Conservation (phyloP, 306 rosid species). For the Cucurbita argyrosperma region DNA sequence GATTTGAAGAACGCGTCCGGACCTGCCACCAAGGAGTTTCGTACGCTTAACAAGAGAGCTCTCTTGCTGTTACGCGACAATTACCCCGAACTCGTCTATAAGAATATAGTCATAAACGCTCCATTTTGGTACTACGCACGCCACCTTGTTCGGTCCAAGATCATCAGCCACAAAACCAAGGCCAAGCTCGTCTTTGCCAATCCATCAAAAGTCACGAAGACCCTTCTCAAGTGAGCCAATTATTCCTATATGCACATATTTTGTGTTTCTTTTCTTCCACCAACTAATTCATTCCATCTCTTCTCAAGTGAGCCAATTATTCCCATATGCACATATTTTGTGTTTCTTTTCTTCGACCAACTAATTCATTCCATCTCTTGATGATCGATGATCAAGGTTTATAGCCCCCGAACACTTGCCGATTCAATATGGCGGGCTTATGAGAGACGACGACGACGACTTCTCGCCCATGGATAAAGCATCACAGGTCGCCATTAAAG, state of each 20-base stretch:
- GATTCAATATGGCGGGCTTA: constrained; percentile 63
- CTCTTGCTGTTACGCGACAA: constrained; percentile 31
- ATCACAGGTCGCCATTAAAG: constrained; percentile 30
- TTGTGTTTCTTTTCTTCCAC: not conserved
- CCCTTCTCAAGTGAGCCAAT: constrained; percentile 60
- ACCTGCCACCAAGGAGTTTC: constrained; percentile 43
- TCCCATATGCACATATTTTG: not conserved
- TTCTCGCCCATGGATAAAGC: constrained; percentile 44
- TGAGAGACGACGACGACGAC: constrained; percentile 44
- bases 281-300: constrained; percentile 13
- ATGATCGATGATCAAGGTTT: constrained; percentile 16
- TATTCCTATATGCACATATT: not conserved
- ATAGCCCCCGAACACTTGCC: constrained; percentile 68
- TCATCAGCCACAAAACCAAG: constrained; percentile 33
- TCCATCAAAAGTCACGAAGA: constrained; percentile 35
- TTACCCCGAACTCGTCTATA: constrained; percentile 53
- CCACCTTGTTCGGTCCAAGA: constrained; percentile 35
- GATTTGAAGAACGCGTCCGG: constrained; percentile 47
- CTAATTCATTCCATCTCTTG: not conserved
- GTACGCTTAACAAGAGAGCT: constrained; percentile 25
- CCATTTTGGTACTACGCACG: constrained; percentile 71
- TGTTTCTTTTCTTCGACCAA: not conserved
- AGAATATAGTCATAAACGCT: constrained; percentile 38
- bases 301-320: constrained; percentile 46
- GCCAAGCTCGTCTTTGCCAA: constrained; percentile 49